A percentile compares a stretch with the other conserved stretches of the same genome.
These are phyloP conservation scores for Gamarada debralockiae DNA, from an alignment of 495 filamentous ascomycete species.

Conservation along the genomic window DNA sequence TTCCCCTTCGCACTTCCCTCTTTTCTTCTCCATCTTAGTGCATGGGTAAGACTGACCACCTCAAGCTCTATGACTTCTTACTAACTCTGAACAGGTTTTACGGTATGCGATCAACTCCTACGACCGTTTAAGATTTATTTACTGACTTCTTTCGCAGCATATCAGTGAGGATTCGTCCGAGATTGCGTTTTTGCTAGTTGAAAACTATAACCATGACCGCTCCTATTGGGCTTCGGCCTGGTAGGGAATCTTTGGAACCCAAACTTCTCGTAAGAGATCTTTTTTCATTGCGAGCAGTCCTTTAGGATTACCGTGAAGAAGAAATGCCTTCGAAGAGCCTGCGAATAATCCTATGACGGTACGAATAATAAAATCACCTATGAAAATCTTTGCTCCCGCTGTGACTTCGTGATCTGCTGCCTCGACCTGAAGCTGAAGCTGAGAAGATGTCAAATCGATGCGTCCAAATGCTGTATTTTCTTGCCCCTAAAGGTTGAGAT, in stretches of 20 bases:
- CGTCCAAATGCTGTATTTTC: too few species aligned
- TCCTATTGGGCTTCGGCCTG: slow-evolving; percentile 21
- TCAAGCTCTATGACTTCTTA: slow-evolving; percentile 6
- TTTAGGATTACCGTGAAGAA: slow-evolving; percentile 31
- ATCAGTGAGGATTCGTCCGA: slow-evolving; percentile 34
- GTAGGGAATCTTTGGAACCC: slow-evolving; percentile 29
- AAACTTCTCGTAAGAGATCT: slow-evolving; percentile 18
- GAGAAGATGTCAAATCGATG: too few species aligned
- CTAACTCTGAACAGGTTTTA: slow-evolving; percentile 17
- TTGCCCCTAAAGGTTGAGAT: too few species aligned
- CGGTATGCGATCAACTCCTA: not conserved
- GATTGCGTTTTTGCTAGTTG: slow-evolving; percentile 37
- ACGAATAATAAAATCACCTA: too few species aligned
- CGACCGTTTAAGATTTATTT: not conserved
- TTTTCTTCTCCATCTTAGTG: slow-evolving; percentile 27
- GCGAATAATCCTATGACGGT: too few species aligned
- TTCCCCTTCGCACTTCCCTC: slow-evolving; percentile 3
- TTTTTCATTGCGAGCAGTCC: slow-evolving; percentile 34
- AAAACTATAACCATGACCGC: slow-evolving; percentile 34
- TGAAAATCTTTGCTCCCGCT: too few species aligned
- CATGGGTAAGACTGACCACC: slow-evolving; percentile 22
- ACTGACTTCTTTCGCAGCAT: slow-evolving; percentile 9
- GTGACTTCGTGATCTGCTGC: too few species aligned
- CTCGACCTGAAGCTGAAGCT: too few species aligned
- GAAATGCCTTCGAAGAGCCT: slow-evolving; percentile 15